Percentiles rank a stretch among this genome's conserved stretches.
These are phyloP conservation scores for Onygenales sp. DNA, from an alignment of 2,329 filamentous ascomycete species.

Conservation along the genomic window DNA sequence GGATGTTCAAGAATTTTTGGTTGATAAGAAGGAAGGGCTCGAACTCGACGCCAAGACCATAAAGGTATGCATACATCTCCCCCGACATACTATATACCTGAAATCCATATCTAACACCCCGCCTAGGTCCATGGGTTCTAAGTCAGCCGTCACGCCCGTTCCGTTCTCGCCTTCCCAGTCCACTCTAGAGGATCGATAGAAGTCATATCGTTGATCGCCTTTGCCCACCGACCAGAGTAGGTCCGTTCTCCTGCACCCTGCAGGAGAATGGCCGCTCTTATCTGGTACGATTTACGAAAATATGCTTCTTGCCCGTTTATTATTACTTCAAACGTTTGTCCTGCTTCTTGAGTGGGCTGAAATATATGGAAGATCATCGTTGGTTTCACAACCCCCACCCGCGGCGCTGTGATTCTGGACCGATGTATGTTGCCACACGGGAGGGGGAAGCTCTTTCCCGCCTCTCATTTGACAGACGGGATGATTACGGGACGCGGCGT, in stretches of 20 bases:
- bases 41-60: conserved; percentile 94
- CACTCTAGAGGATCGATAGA: conserved; percentile 30
- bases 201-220: conserved; percentile 21
- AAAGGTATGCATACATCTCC: conserved; percentile 53
- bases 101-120: not conserved
- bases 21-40: conserved; percentile 89
- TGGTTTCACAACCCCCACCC: not conserved
- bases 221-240: conserved; percentile 7
- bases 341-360: conserved; percentile 15
- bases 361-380: not conserved
- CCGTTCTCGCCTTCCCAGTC: conserved; percentile 35
- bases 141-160: conserved; percentile 31
- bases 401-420: conserved; percentile 8
- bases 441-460: conserved; percentile 9
- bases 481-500: conserved; percentile 34
- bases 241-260: not conserved
- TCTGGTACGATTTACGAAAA: not conserved
- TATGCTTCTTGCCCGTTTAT: conserved; percentile 1
- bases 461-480: conserved; percentile 17
- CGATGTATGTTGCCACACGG: conserved; percentile 10
- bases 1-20: conserved; percentile 95
- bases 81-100: not conserved
- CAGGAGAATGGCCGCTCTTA: not conserved
- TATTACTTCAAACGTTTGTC: conserved; percentile 20
- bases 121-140: conserved; percentile 44